Base-by-base conservation (phyloP, 306 rosid species). In the Corylus heterophylla region DNA sequence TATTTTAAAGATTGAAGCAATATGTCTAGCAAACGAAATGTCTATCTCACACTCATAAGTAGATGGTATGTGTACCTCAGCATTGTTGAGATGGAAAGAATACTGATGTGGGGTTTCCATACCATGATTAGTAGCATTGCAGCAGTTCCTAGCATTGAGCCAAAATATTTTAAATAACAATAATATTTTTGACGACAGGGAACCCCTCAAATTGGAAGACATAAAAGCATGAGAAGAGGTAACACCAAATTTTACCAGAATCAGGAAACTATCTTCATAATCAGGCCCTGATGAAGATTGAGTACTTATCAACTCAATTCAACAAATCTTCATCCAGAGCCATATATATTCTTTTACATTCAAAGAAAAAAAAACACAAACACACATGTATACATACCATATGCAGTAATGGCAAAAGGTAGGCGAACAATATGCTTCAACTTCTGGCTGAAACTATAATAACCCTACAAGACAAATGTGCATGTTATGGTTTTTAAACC, bases 381-480 rank as follows among this genome's bases (percentile, higher is more conserved):
- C 80, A 58, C 17, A 75, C 63, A 44, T 71, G 74, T 39, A 77
- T 54, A 79, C 93, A 79, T 77, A 96, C 99, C 99, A 89, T 96
- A 93, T 22, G 99, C 90, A 59, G 93, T 89, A 82, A 93, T 88
- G 70, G 96, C 87, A 76, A 96, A 93, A 82, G 99, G 99, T 72
- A 96, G 88, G 69, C 98, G 94, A 83, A 93, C 96, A 79, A 96
- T 83, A 88, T 87, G 93, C 88, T 96, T 96, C 89, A 96, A 90
- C 90, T 91, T 96, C 97, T 93, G 99, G 89, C 99, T 96, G 90
- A 96, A 96, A 87, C 99, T 96, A 81, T 96, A 96, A 80, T 96
- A 96, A 61, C 99, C 98, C 99, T 96, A 79, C 86, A 74, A 79
- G 84, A 61, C n/a, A 72, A 39, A 27, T 18, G 58, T 37, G 9